phyloP scores from a whole-genome alignment of 1,284 basidiomycete genomes.

The Rhodotorula sp. region DNA sequence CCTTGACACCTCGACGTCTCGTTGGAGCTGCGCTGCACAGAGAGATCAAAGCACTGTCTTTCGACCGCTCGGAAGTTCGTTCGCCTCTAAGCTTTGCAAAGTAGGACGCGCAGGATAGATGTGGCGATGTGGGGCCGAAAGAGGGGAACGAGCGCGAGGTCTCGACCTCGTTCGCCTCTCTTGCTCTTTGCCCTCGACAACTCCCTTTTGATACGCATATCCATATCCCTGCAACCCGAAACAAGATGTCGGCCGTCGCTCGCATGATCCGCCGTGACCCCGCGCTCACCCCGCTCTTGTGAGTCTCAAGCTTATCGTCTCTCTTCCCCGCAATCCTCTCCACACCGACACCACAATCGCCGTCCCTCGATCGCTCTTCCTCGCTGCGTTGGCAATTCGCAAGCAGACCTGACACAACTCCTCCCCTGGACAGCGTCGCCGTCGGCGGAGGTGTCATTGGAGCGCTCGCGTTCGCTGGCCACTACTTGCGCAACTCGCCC shows the following conservation, averaged over 20 bases:
- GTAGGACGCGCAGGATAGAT: no score
- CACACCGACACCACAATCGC: background rate
- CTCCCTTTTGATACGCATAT: no score
- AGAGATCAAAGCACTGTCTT: no score
- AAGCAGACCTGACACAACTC: background rate
- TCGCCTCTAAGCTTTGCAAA: no score
- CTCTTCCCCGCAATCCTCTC: background rate
- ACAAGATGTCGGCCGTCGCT: constrained; percentile 12
- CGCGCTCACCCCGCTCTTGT: constrained; percentile 27
- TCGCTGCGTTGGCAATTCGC: background rate
- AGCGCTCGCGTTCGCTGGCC: constrained; percentile 42
- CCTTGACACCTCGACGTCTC: background rate
- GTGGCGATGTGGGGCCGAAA: no score
- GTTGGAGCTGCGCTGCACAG: no score
- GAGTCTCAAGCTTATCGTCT: background rate
- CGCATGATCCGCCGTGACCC: constrained; percentile 25
- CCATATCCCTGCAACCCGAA: background rate
- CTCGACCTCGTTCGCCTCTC: no score
- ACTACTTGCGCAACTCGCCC: constrained; percentile 43
- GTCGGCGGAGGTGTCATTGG: constrained; percentile 45
- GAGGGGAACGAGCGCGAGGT: no score
- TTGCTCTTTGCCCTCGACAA: no score
- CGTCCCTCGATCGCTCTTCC: background rate
- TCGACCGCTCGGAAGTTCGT: no score
- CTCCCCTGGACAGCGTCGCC: constrained; percentile 10